A percentile compares a stretch with the other conserved stretches of the same genome.
phyloP scores from a whole-genome alignment of 352 stramenopile species.

The Globisporangium recalcitrans region DNA sequence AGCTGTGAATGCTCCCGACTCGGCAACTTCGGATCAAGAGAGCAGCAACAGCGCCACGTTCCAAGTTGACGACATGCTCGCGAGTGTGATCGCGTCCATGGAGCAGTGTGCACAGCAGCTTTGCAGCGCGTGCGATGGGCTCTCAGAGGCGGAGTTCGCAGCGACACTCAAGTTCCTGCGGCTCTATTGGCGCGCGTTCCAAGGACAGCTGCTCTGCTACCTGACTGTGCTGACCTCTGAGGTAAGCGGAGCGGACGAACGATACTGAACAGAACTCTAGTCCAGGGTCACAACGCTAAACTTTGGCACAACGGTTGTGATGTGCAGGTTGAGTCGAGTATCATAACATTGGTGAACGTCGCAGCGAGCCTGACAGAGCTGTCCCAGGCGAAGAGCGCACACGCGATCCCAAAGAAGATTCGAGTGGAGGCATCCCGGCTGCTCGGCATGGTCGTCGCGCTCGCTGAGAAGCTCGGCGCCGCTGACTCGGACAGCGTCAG shows the following conservation, averaged over 20 bases:
- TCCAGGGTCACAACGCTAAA: no score
- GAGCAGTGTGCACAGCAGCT: conserved; percentile 23
- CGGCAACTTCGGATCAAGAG: neutral
- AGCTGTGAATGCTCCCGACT: neutral
- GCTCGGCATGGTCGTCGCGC: conserved; percentile 27
- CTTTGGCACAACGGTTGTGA: neutral
- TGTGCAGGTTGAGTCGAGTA: conserved; percentile 31
- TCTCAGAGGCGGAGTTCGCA: neutral
- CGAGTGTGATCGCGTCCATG: conserved; percentile 24
- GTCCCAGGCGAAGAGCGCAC: neutral
- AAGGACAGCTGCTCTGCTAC: conserved; percentile 41
- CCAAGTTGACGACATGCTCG: conserved; percentile 28
- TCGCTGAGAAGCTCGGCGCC: conserved; percentile 28
- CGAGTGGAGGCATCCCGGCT: conserved; percentile 24
- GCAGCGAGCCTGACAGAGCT: conserved; percentile 28
- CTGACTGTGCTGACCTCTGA: conserved; percentile 19
- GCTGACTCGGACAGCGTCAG: neutral
- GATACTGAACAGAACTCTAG: no score
- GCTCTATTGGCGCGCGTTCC: conserved; percentile 55
- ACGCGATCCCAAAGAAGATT: conserved; percentile 14
- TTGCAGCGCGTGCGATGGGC: neutral
- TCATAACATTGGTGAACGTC: conserved; percentile 37
- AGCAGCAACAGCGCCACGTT: conserved; percentile 12
- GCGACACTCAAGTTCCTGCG: conserved; percentile 39
- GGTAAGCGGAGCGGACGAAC: neutral